These are phyloP conservation scores for Gossypium herbaceum DNA, from an alignment of 345 rosid species.

Conservation along the genomic window DNA sequence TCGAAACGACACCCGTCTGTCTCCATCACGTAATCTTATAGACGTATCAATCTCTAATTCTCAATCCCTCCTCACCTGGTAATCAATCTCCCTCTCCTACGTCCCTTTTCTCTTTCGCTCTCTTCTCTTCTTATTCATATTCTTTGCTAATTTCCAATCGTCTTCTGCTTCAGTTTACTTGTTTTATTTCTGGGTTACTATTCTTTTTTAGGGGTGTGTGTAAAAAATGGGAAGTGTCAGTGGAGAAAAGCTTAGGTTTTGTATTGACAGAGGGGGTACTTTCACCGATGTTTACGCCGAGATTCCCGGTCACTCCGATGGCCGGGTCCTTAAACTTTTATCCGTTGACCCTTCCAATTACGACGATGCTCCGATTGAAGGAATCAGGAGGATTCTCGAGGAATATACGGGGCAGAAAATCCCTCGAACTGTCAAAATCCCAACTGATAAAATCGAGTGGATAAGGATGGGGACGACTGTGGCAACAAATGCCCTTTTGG, in stretches of 20 bases:
- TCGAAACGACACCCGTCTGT: neutral
- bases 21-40: neutral
- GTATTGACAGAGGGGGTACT: slow-evolving; percentile 94
- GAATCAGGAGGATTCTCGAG: slow-evolving; percentile 84
- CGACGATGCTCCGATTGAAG: slow-evolving; percentile 96
- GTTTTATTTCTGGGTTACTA: too few relatives aligned
- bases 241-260: slow-evolving; percentile 66
- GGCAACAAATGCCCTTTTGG: slow-evolving; percentile 90
- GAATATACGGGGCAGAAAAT: slow-evolving; percentile 66
- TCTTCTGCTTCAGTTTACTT: neutral
- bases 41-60: slow-evolving; percentile 2
- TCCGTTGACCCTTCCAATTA: slow-evolving; percentile 94
- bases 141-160: neutral
- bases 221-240: slow-evolving; percentile 42
- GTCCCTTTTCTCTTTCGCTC: neutral
- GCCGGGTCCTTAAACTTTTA: slow-evolving; percentile 75
- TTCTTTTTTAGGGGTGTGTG: too few relatives aligned
- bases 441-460: slow-evolving; percentile 90
- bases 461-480: slow-evolving; percentile 98
- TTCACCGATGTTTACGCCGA: slow-evolving; percentile 97
- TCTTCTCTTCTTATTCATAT: neutral
- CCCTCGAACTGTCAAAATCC: slow-evolving; percentile 66
- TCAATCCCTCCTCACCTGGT: neutral
- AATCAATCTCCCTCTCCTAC: neutral
- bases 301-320: slow-evolving; percentile 69